These are phyloP conservation scores for Claviceps sp. DNA, from an alignment of 2,329 filamentous ascomycete species.

Conservation along the genomic window DNA sequence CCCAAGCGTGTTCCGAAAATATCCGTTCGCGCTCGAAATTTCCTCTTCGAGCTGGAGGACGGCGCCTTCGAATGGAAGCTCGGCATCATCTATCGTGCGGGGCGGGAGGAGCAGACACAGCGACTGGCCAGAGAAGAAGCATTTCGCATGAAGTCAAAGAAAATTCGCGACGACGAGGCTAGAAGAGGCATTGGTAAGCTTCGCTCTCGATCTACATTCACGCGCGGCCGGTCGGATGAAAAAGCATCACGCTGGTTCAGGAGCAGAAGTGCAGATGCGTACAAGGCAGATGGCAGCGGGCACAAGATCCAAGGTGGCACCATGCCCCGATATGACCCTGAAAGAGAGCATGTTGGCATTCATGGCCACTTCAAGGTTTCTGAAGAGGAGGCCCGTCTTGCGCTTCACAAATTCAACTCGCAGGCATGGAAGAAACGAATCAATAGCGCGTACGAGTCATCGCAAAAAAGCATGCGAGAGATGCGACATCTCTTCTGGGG, in stretches of 20 bases:
- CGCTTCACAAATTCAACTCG: conserved; percentile 67
- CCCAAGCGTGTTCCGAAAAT: conserved; percentile 81
- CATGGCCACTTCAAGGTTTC: conserved; percentile 60
- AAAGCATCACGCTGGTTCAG: conserved; percentile 26
- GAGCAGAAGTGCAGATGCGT: conserved; percentile 42
- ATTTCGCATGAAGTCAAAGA: conserved; percentile 76
- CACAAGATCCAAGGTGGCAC: conserved; percentile 24
- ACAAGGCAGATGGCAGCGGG: conserved; percentile 17
- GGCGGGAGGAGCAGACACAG: conserved; percentile 80
- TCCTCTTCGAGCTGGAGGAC: conserved; percentile 89
- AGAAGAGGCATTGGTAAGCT: conserved; percentile 38
- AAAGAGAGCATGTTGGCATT: conserved; percentile 50
- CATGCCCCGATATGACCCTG: conserved; percentile 62
- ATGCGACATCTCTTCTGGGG: conserved; percentile 73
- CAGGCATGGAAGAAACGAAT: conserved; percentile 89
- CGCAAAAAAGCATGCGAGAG: conserved; percentile 63
- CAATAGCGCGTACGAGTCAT: conserved; percentile 56
- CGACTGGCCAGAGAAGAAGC: conserved; percentile 81
- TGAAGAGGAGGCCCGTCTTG: conserved; percentile 61
- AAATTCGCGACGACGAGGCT: conserved; percentile 58
- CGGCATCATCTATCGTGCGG: conserved; percentile 82
- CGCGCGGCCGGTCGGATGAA: conserved; percentile 20
- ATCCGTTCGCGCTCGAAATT: conserved; percentile 64
- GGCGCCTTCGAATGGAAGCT: conserved; percentile 97
- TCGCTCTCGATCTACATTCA: conserved; percentile 40